Base-by-base conservation (phyloP, 306 rosid genomes). In the Cicer yamashitae region DNA sequence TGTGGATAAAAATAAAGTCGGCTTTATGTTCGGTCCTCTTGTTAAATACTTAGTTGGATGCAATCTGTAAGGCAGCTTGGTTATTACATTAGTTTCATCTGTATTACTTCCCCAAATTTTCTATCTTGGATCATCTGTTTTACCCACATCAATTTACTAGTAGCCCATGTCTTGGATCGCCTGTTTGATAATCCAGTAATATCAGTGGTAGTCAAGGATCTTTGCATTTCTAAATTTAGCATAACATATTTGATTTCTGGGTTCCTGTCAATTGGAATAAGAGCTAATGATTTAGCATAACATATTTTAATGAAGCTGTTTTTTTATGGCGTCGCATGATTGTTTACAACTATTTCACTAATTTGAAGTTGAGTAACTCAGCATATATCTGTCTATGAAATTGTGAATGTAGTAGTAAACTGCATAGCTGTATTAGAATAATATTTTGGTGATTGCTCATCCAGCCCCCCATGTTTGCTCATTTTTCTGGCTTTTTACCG, bases 351-450 rank as follows among this genome's bases (percentile, higher is more conserved):
- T 22, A 62, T 67, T 48, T 80, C 69, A 66, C 75, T 30, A 38
- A 56, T 61, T 68, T 63, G 66, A 62, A 43, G 22, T 59, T 50
- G 30, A 51, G 82, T 6, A 20, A 58, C 53, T 58, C 39, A 8
- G 46, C 13, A 67, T 67, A 73, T 46, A 53, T 66, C 34, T 74
- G 8, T 71, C 44, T 11, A 15, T 82, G 60, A 15, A 65, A 41
- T 38, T 5, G 10, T 50, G 15, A 47, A 59, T 45, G 56, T 48
- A n/a, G 56, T 58, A n/a, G 73, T 52, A 20, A 57, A 45, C 51
- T 71, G 38, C 56, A 18, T 79, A 25, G 39, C 66, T 48, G 50
- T 69, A 60, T 71, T 11, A 73, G 38, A 53, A 73, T 77, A 54
- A 73, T 46, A 17, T 69, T 61, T 61, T 52, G 37, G 37, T 30